These are phyloP conservation scores for Russula earlei DNA, from an alignment of 768 basidiomycete species.

Conservation along the genomic window DNA sequence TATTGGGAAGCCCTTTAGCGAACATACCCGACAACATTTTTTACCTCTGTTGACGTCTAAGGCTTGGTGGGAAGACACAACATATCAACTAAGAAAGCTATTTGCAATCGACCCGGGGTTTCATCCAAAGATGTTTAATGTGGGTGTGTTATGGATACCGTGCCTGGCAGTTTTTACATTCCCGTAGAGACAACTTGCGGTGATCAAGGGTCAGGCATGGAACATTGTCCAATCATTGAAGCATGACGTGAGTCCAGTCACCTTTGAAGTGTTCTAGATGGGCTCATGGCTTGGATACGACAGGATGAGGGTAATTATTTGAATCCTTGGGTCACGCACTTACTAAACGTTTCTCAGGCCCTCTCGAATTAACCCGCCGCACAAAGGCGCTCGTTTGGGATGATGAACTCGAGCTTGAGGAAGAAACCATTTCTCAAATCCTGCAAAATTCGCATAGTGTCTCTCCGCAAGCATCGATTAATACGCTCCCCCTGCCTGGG, in stretches of 20 bases:
- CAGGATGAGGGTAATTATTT: constrained; percentile 62
- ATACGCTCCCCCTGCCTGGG: constrained; percentile 48
- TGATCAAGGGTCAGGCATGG: constrained; percentile 89
- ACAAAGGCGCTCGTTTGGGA: constrained; percentile 78
- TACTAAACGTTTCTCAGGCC: constrained; percentile 39
- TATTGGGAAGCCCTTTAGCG: constrained; percentile 79
- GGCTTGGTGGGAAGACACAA: constrained; percentile 86
- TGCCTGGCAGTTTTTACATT: neutral
- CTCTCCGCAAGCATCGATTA: constrained; percentile 56
- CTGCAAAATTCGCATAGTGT: constrained; percentile 26
- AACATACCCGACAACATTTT: constrained; percentile 73
- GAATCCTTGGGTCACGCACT: neutral
- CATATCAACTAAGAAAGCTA: constrained; percentile 61
- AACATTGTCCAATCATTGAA: constrained; percentile 80
- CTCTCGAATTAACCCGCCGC: constrained; percentile 80
- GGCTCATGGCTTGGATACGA: neutral
- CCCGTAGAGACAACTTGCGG: constrained; percentile 71
- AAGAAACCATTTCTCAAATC: constrained; percentile 32
- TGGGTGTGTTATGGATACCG: constrained; percentile 28
- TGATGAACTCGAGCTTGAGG: constrained; percentile 59
- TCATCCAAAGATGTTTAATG: constrained; percentile 83
- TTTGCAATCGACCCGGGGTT: constrained; percentile 81
- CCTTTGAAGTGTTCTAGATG: neutral
- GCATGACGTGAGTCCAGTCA: constrained; percentile 46
- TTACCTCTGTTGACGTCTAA: constrained; percentile 75